Conservation (phyloP, 805 yeast species). For the Ogataea polymorpha region DNA sequence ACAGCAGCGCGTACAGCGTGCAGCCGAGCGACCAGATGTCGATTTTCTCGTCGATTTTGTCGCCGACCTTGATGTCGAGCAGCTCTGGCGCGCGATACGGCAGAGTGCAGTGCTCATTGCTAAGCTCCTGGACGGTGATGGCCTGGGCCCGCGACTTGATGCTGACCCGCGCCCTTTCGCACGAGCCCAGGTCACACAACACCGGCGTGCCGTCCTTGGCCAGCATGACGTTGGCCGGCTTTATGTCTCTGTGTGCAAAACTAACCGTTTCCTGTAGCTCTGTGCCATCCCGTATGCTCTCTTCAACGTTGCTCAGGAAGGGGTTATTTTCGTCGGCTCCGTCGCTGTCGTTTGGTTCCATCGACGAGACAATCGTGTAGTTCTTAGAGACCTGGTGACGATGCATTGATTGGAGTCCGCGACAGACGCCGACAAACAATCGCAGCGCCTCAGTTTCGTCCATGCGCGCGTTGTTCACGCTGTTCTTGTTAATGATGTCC, state of each 20-base stretch:
- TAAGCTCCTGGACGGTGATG: conserved; percentile 70
- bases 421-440: conserved; percentile 63
- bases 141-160: conserved; percentile 67
- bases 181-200: conserved; percentile 80
- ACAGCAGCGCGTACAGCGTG: conserved; percentile 70
- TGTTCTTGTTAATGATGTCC: conserved; percentile 66
- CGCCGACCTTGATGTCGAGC: conserved; percentile 67
- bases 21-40: conserved; percentile 96
- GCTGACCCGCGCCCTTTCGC: conserved; percentile 56
- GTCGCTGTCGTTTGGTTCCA: conserved; percentile 18
- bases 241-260: conserved; percentile 83
- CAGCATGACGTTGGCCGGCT: conserved; percentile 86
- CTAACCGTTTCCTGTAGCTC: conserved; percentile 58
- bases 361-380: conserved; percentile 17
- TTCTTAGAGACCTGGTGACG: conserved; percentile 40
- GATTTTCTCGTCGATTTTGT: conserved; percentile 64
- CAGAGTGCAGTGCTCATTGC: conserved; percentile 80
- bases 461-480: conserved; percentile 50
- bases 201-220: conserved; percentile 73
- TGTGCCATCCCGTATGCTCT: conserved; percentile 36
- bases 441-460: conserved; percentile 62
- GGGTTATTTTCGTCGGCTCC: conserved; percentile 22
- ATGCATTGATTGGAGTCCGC: conserved; percentile 78
- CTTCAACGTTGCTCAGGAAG: conserved; percentile 15
- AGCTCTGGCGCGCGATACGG: conserved; percentile 92